Base-by-base conservation (phyloP, 2,329 filamentous ascomycete species). In the Cryphonectria nitschkei region DNA sequence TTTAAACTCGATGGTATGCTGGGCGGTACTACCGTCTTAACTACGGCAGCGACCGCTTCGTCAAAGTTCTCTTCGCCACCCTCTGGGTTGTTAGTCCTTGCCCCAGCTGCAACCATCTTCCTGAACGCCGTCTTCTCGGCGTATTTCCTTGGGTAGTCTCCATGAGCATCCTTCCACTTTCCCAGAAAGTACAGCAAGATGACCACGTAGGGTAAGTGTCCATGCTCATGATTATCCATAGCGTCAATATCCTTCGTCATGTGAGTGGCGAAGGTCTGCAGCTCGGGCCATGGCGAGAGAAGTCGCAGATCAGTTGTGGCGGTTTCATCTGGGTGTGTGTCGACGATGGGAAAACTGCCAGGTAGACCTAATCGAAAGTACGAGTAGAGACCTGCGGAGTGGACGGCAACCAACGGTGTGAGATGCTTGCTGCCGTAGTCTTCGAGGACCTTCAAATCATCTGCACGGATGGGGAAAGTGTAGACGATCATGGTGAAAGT, bases 1-100 rank as follows among this genome's bases (percentile, higher is more conserved):
- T 87, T 89, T 56, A 97, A 86, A 2, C 90, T 88, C 61, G 88
- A 88, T 56, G 92, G 90, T 29, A 97, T 80, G 37, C 87, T 87
- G 62, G 91, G 89, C 26, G 85, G 83, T 60, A 91, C 90, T 43
- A 99, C 84, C n/a, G 92, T 93, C 80, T 97, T 97, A 76, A 98
- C 85, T 0, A 98, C 94, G 6, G 95, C 94, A 19, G 89, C 90
- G 62, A 91, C 90, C 4, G 96, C 97, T 81, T 99, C 96, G 72
- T 98, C 94, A 77, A 94, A 99, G 80, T 99, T 99, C 82, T 99
- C 96, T 78, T 99, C 96, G 70, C 92, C 93, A 62, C 94, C 95
- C 79, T 97, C 94, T 0, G 93, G 80, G 70, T 90, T 97, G 75
- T 91, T 84, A 66, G 84, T 92, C 75, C 94, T 89, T 75, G 92